These are phyloP conservation scores for Ceratocystiopsis minuta DNA, from an alignment of 2,329 filamentous ascomycete genomes.

Conservation along the genomic window DNA sequence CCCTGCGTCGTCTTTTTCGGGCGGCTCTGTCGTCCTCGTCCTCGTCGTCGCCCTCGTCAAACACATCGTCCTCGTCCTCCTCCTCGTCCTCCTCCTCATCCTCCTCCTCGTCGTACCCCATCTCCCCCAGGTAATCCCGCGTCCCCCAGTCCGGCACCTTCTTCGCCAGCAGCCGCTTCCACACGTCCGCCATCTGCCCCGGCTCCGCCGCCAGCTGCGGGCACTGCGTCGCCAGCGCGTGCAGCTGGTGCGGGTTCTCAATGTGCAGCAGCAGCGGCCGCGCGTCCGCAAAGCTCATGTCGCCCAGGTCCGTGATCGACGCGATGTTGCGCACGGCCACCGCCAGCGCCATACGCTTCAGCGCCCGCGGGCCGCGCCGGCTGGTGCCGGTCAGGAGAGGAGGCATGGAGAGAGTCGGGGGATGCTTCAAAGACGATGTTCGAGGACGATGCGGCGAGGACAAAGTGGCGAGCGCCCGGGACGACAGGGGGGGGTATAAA, in stretches of 20 bases:
- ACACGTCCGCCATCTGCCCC: constrained; percentile 52
- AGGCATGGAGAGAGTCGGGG: not conserved
- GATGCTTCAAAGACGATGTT: no score
- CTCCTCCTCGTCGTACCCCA: constrained; percentile 33
- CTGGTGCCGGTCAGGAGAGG: constrained; percentile 2
- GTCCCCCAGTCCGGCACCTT: constrained; percentile 52
- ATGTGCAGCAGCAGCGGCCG: constrained; percentile 53
- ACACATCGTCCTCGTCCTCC: no score
- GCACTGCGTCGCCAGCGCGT: constrained; percentile 53
- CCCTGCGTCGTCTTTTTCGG: no score
- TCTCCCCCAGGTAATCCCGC: constrained; percentile 44
- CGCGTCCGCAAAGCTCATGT: constrained; percentile 48
- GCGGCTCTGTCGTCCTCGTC: no score
- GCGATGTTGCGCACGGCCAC: constrained; percentile 35
- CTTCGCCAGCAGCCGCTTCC: constrained; percentile 60
- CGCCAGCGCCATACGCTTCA: constrained; percentile 31
- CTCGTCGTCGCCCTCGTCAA: no score
- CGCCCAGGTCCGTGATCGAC: constrained; percentile 50
- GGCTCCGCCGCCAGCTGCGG: constrained; percentile 55
- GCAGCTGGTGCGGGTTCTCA: constrained; percentile 56
- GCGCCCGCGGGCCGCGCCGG: constrained; percentile 17
- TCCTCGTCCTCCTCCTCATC: no score
- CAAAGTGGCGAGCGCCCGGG: no score
- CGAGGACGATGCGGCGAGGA: no score
- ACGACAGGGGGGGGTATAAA: no score